Percentiles rank a stretch among this genome's conserved stretches.
Evolutionary conservation across 139 green algal genomes (phyloP).

Genomic region (Tetraselmis striata): DNA sequence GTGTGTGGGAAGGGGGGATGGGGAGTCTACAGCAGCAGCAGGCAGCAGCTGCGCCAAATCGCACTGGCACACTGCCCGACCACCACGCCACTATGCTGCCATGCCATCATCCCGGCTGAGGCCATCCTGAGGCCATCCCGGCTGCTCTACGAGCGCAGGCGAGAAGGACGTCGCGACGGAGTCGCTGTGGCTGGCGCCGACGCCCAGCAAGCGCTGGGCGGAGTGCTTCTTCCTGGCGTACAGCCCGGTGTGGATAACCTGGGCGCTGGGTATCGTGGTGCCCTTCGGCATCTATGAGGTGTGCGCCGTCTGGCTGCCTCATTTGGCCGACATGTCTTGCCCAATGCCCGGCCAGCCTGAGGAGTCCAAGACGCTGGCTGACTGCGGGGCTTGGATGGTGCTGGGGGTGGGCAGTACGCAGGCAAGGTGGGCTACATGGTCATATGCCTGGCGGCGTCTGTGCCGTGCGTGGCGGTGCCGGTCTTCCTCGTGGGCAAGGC

Average conservation of each 20-base stretch:
- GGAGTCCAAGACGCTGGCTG: too few relatives aligned
- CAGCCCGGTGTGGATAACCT: slow-evolving; percentile 86
- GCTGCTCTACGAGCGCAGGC: slow-evolving; percentile 76
- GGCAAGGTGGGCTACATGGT: slow-evolving; percentile 75
- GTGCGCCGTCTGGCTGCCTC: not conserved
- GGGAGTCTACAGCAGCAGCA: too few relatives aligned
- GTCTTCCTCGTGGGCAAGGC: slow-evolving; percentile 57
- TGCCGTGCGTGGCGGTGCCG: slow-evolving; percentile 75
- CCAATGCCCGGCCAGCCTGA: not conserved
- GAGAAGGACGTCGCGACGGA: not conserved
- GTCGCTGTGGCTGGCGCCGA: slow-evolving; percentile 60
- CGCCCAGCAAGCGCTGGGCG: slow-evolving; percentile 80
- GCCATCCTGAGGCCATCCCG: too few relatives aligned
- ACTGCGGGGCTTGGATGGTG: too few relatives aligned
- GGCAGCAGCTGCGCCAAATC: too few relatives aligned
- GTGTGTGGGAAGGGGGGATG: too few relatives aligned
- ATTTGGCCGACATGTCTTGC: not conserved
- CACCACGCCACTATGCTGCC: too few relatives aligned
- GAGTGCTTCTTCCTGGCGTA: slow-evolving; percentile 90
- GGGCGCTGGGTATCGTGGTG: slow-evolving; percentile 81
- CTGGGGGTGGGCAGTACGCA: slow-evolving; percentile 30
- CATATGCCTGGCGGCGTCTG: slow-evolving; percentile 58
- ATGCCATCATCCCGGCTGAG: too few relatives aligned
- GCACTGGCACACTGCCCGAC: too few relatives aligned
- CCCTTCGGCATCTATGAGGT: slow-evolving; percentile 90